Conservation (phyloP, 2,329 filamentous ascomycete species). For the Ophiostoma sp. region DNA sequence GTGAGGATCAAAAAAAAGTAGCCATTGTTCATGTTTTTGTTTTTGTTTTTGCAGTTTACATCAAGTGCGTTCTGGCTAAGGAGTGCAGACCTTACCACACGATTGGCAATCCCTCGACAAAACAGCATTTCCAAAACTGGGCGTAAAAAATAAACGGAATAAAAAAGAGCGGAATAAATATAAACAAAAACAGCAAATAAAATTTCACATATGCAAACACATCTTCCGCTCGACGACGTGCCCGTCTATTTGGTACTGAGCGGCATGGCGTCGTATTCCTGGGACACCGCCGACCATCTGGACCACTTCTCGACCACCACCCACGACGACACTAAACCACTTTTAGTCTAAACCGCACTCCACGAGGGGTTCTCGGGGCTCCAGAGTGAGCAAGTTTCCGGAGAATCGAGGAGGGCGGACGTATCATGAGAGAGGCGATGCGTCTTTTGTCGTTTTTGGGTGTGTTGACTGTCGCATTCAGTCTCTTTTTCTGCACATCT, state of each 20-base stretch:
- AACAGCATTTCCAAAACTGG: no score
- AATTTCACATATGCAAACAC: not conserved
- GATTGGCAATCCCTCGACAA: no score
- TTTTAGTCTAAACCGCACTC: not conserved
- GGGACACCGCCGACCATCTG: not conserved
- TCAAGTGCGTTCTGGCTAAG: no score
- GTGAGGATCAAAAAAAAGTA: no score
- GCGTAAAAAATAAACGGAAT: no score
- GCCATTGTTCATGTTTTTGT: no score
- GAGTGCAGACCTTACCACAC: no score
- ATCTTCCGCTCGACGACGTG: not conserved
- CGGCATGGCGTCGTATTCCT: not conserved
- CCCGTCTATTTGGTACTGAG: not conserved
- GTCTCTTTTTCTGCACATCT: not conserved
- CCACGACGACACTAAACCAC: not conserved
- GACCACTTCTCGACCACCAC: not conserved
- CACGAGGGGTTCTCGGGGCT: not conserved
- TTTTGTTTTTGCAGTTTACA: no score
- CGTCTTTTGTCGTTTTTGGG: not conserved
- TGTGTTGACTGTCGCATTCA: not conserved
- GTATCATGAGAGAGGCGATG: not conserved
- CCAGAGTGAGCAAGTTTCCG: slow-evolving; percentile 7
- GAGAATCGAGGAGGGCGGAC: not conserved
- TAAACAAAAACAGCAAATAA: not conserved
- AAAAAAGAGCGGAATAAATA: no score